A percentile compares a stretch with the other conserved stretches of the same genome.
phyloP scores from a whole-genome alignment of 148 eudicot species.

The Rhododendron kiyosumense region DNA sequence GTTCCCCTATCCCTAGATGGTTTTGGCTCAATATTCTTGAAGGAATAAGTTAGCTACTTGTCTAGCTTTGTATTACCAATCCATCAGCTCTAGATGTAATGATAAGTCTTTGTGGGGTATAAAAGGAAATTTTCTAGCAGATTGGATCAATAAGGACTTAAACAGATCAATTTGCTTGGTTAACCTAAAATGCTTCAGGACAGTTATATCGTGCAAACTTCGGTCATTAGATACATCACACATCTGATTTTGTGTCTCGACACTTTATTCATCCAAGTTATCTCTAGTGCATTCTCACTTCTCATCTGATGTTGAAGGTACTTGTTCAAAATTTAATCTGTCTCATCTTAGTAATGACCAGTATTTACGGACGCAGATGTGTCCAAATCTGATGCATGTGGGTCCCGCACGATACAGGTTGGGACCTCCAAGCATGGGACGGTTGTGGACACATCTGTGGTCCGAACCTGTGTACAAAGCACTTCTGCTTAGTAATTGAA shows the following conservation, averaged over 20 bases:
- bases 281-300: constrained; percentile 3
- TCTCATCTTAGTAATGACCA: neutral
- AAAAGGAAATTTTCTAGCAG: no score
- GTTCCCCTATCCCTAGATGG: neutral
- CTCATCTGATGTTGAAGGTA: neutral
- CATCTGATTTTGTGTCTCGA: neutral
- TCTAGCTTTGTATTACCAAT: neutral
- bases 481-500: neutral
- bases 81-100: neutral
- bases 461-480: neutral
- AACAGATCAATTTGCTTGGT: neutral
- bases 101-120: no score
- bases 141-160: neutral
- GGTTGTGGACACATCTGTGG: neutral
- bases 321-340: neutral
- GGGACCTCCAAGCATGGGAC: neutral
- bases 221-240: neutral
- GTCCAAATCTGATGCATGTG: neutral
- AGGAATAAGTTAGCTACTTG: neutral
- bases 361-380: neutral
- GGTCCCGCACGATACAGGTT: neutral
- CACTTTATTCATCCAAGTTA: neutral
- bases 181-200: neutral
- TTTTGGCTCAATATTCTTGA: neutral
- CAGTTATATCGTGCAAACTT: neutral